Percentiles rank a stretch among this genome's conserved stretches.
These are phyloP conservation scores for Nemania serpens DNA, from an alignment of 2,329 filamentous ascomycete genomes.

Conservation along the genomic window DNA sequence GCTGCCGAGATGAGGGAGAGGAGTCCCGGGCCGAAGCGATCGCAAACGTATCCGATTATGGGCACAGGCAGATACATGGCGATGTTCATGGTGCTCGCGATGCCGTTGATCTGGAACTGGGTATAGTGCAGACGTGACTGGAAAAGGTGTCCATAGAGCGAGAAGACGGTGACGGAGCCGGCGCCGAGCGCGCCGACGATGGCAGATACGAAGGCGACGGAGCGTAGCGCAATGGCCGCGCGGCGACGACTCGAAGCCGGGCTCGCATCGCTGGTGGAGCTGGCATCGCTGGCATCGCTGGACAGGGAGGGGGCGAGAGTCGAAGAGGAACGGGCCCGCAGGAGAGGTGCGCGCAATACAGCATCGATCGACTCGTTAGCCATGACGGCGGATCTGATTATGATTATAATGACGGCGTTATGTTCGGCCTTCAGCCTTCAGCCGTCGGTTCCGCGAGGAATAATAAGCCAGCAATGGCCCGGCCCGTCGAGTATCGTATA, in stretches of 20 bases:
- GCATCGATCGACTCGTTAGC: conserved; percentile 29
- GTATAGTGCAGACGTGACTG: conserved; percentile 85
- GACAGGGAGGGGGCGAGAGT: conserved; percentile 35
- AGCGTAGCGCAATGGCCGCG: conserved; percentile 41
- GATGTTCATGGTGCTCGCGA: conserved; percentile 84
- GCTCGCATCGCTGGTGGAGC: conserved; percentile 38
- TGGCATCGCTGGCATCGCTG: conserved; percentile 38
- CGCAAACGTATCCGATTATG: conserved; percentile 86
- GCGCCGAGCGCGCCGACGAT: conserved; percentile 72
- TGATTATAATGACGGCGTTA: too few relatives aligned
- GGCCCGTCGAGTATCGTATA: neutral
- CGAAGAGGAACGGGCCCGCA: conserved; percentile 38
- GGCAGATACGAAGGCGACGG: conserved; percentile 58
- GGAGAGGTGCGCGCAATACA: conserved; percentile 33
- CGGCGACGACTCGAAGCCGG: conserved; percentile 30
- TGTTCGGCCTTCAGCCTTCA: neutral
- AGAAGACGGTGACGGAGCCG: conserved; percentile 91
- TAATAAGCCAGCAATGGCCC: neutral
- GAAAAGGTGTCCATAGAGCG: conserved; percentile 89
- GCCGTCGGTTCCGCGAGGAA: conserved; percentile 2
- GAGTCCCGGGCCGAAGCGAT: conserved; percentile 80
- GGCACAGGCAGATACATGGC: conserved; percentile 93
- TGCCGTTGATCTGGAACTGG: conserved; percentile 87
- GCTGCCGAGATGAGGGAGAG: conserved; percentile 73
- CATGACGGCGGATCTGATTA: conserved; percentile 25